Evolutionary conservation across 768 basidiomycete genomes (phyloP).

Genomic region (Boletales sp.): DNA sequence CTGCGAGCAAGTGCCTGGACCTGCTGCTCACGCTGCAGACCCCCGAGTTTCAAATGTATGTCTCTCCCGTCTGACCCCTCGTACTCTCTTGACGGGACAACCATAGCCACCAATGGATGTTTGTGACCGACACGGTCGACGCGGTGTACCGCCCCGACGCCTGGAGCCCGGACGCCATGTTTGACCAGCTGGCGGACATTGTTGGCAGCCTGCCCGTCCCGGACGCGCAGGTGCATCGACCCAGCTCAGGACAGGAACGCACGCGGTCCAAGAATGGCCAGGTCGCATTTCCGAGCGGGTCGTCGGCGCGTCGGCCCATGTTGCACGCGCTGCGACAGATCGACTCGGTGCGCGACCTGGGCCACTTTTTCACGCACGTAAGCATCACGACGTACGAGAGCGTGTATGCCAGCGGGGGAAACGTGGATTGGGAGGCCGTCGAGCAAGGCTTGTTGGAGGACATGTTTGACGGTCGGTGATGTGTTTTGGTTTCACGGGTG

Average conservation of each 20-base stretch:
- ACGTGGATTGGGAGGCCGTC: constrained; percentile 86
- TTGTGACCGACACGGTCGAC: constrained; percentile 96
- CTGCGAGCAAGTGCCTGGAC: constrained; percentile 93
- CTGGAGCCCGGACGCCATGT: constrained; percentile 81
- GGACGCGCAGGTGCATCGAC: constrained; percentile 26
- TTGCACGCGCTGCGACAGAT: constrained; percentile 67
- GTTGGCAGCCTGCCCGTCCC: constrained; percentile 61
- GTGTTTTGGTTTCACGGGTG: too few species aligned
- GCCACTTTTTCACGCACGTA: constrained; percentile 87
- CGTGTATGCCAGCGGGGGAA: constrained; percentile 77
- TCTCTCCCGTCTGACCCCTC: background rate
- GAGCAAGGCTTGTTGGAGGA: constrained; percentile 79
- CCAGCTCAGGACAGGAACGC: constrained; percentile 19
- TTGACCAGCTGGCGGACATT: constrained; percentile 87
- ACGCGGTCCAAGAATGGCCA: constrained; percentile 20
- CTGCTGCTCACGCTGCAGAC: constrained; percentile 90
- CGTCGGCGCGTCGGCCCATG: constrained; percentile 67
- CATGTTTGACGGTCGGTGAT: constrained; percentile 80
- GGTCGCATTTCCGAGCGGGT: constrained; percentile 18
- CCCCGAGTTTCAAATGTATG: constrained; percentile 95
- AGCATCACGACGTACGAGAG: constrained; percentile 90
- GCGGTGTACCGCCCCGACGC: constrained; percentile 85
- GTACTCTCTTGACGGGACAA: constrained; percentile 5
- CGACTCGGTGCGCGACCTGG: constrained; percentile 78
- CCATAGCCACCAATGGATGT: constrained; percentile 93